A percentile compares a stretch with the other conserved stretches of the same genome.
These are phyloP conservation scores for Cryptosporidium felis DNA, from an alignment of 169 alveolate species.

Conservation along the genomic window DNA sequence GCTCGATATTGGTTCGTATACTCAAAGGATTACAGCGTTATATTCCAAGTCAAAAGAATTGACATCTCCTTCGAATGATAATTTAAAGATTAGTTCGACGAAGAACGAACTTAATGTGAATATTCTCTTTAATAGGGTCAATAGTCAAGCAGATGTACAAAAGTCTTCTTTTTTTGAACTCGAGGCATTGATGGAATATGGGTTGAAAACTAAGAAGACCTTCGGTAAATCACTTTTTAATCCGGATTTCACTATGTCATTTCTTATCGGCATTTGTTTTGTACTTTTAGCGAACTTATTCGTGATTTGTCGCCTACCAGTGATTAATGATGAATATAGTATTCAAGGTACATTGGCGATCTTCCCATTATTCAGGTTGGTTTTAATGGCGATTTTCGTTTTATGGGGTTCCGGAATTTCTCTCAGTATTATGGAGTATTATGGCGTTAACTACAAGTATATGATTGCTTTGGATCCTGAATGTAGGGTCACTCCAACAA, in stretches of 20 bases:
- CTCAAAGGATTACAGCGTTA: conserved; percentile 32
- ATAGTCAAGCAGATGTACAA: not conserved
- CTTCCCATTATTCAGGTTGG: conserved; percentile 75
- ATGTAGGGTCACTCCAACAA: conserved; percentile 74
- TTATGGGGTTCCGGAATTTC: conserved; percentile 81
- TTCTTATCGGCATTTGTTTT: conserved; percentile 72
- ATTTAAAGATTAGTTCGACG: not conserved
- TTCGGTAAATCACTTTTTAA: conserved; percentile 65
- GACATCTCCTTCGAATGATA: not conserved
- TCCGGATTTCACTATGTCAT: conserved; percentile 71
- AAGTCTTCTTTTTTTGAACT: conserved; percentile 67
- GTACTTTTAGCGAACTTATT: conserved; percentile 68
- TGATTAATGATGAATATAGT: conserved; percentile 47
- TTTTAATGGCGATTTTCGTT: conserved; percentile 73
- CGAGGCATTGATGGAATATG: conserved; percentile 74
- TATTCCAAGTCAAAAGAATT: conserved; percentile 24
- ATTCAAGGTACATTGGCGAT: conserved; percentile 70
- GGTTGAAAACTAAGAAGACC: conserved; percentile 49
- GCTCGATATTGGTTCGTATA: conserved; percentile 72
- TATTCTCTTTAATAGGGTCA: conserved; percentile 4
- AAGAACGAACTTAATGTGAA: not conserved
- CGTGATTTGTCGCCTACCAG: conserved; percentile 66
- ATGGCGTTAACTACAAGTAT: conserved; percentile 82
- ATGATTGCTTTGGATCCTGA: conserved; percentile 80
- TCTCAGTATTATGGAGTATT: conserved; percentile 78